Base-by-base conservation (phyloP, 768 basidiomycete species). In the Termitomyces sp. region DNA sequence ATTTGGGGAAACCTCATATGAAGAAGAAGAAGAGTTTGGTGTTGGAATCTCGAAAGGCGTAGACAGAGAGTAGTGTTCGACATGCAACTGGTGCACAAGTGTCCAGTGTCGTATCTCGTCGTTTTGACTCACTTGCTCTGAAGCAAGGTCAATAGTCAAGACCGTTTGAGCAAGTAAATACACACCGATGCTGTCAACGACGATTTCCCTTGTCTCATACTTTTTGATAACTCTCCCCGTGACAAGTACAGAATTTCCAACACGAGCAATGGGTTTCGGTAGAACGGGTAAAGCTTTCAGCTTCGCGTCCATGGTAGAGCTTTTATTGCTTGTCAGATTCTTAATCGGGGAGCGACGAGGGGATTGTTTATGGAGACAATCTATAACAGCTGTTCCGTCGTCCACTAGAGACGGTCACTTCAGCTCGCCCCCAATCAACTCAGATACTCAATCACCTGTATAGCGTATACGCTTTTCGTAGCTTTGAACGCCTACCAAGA, bases 341-440 rank as follows among this genome's bases (percentile, higher is more conserved):
- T 68, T 70, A 16, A 55, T 55, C 0, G 64, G 64, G n/a, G 65
- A 49, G 34, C 54, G 60, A 10, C 68, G 61, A 5, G 70, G 68
- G 42, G 74, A 47, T 29, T 64, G 72, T 24, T 72, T 74, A 65
- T 83, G 78, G 3, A 74, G 65, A 64, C 90, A 92, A 47, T 92
- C 89, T 26, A 92, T 76, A 4, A 87, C 83, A 29, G 74, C 83
- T 1, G 88, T 87, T 5, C 89, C 88, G 62, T 92, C 90, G 65
- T 92, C 90, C 58, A 92, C 88, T 92, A 24, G 18, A 39, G n/a
- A 41, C 3, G 20, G 33, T 5, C 1, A 16, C n/a, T 4, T 58
- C 16, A 36, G 55, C 33, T 42, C 41, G 49, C 28, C 51, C 18
- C 15, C 41, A 37, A 28, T 9, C 33, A 22, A 41, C 58, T 22